Base-by-base conservation (phyloP, 1,284 basidiomycete species). In the Lignosus rhinocerotis region DNA sequence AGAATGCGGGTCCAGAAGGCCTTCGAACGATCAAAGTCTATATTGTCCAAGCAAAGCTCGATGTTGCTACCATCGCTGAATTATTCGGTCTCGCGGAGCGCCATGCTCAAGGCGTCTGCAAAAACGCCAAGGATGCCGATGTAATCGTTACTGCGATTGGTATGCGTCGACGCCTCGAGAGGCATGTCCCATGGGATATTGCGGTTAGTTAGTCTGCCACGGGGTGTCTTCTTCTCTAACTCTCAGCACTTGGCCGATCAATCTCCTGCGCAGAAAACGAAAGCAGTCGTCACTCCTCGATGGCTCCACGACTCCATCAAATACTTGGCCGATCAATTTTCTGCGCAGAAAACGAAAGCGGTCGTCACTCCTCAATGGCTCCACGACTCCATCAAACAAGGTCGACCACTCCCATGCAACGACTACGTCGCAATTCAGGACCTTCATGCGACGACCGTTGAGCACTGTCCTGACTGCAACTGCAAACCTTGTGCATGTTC, bases 291-390 rank as follows among this genome's bases (percentile, higher is more conserved):
- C 11, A 85, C 79, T 0, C 86, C 88, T 0, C 74, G 81, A 33
- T 92, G 89, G 90, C 76, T 92, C 12, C 76, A 70, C 31, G 79
- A 86, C 58, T 87, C 85, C 6, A 72, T 83, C 14, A 66, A 71
- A 21, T 19, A 25, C n/a, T 14, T 16, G 38, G 34, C 9, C 10
- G 21, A 12, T 16, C 43, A 6, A 55, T 17, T 0, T 14, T 0
- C 16, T 7, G 21, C 5, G 7, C 63, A 91, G 88, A 82, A 76
- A 73, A 76, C 76, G 32, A 90, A 87, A 67, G 75, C 80, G 0
- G 78, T 90, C 19, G 86, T 92, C 11, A 85, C 79, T 0, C 86
- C 88, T 0, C 74, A 81, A 33, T 92, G 89, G 90, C 76, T 92
- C 12, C 76, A 70, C 31, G 79, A 86, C 58, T 87, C 85, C 6